Evolutionary conservation across 257 asterid genomes (phyloP).

Genomic region (Fraxinus cuspidata): DNA sequence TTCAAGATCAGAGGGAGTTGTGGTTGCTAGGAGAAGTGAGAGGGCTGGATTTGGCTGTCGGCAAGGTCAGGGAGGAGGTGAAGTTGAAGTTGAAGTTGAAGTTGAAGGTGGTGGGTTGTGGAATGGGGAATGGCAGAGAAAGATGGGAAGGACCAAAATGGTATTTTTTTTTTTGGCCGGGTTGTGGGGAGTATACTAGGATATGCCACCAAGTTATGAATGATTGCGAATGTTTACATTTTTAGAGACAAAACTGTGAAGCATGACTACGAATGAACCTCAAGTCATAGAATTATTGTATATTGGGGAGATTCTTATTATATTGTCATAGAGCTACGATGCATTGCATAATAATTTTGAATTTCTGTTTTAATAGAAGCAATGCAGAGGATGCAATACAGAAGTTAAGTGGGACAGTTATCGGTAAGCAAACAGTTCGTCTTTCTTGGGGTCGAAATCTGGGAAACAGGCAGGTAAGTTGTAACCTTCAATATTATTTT

Average conservation of each 20-base stretch:
- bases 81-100: background rate
- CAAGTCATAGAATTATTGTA: background rate
- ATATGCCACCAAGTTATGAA: background rate
- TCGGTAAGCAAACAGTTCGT: constrained; percentile 80
- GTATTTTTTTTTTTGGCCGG: background rate
- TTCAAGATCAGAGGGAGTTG: background rate
- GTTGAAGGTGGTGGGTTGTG: background rate
- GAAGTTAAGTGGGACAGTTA: constrained; percentile 57
- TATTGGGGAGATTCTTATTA: too few relatives aligned
- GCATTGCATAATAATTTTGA: constrained; percentile 13
- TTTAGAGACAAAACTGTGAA: background rate
- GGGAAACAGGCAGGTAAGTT: constrained; percentile 66
- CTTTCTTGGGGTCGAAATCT: constrained; percentile 82
- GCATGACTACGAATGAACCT: background rate
- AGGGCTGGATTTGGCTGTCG: background rate
- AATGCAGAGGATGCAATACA: constrained; percentile 72
- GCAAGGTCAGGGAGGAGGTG: background rate
- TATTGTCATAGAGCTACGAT: background rate
- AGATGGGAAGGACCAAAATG: background rate
- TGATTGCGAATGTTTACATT: background rate
- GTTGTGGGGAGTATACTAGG: background rate
- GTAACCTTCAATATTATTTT: constrained; percentile 1
- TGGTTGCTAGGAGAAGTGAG: background rate
- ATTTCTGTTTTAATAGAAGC: constrained; percentile 43
- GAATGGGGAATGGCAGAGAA: background rate